phyloP scores from a whole-genome alignment of 2,329 filamentous ascomycete genomes.

The Dothideomycetes sp. region DNA sequence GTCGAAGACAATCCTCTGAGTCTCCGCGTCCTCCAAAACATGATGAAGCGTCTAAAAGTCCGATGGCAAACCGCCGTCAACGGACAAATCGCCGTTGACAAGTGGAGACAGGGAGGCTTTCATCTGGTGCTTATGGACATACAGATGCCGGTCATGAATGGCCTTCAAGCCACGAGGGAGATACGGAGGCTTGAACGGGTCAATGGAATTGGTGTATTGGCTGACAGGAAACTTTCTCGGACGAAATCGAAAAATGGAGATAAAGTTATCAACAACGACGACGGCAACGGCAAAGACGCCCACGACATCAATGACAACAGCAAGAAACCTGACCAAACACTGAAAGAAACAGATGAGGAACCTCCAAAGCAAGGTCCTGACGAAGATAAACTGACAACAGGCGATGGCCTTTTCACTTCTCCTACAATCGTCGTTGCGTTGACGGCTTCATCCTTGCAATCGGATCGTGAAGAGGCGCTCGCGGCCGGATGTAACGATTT shows the following conservation, averaged over 20 bases:
- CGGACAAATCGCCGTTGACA: constrained; percentile 79
- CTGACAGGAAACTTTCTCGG: constrained; percentile 21
- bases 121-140: constrained; percentile 99
- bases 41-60: constrained; percentile 90
- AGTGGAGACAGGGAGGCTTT: constrained; percentile 87
- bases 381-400: constrained; percentile 54
- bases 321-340: too few species aligned
- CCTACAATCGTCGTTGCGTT: constrained; percentile 91
- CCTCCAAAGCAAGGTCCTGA: constrained; percentile 54
- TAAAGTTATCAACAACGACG: too few species aligned
- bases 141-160: constrained; percentile 90
- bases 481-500: constrained; percentile 93
- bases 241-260: too few species aligned
- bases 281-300: constrained; percentile 32
- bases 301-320: too few species aligned
- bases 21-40: constrained; percentile 80
- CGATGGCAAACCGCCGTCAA: constrained; percentile 97
- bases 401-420: constrained; percentile 34
- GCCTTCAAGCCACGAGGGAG: constrained; percentile 86
- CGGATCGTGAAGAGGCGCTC: constrained; percentile 80
- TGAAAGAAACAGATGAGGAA: constrained; percentile 43
- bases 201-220: constrained; percentile 87
- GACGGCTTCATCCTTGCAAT: constrained; percentile 82
- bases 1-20: constrained; percentile 99
- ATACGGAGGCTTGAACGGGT: constrained; percentile 81